Percentiles rank a stretch among this genome's conserved stretches.
Conservation (phyloP, 345 rosid genomes). For the Raphanus raphanistrum region DNA sequence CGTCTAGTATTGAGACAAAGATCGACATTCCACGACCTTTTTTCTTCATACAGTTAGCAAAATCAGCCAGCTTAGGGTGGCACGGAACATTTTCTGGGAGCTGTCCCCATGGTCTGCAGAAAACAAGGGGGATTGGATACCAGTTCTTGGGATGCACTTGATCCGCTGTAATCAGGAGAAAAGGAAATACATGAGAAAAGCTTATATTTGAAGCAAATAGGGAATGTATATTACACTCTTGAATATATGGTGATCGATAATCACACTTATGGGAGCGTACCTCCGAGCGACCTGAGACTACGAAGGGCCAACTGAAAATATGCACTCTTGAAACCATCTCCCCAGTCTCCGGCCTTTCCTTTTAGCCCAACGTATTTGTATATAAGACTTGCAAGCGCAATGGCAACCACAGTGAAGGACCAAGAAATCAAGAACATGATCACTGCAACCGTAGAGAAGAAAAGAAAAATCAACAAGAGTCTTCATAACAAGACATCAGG, state of each 20-base stretch:
- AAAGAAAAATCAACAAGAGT: slow-evolving; percentile 26
- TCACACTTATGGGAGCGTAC: slow-evolving; percentile 37
- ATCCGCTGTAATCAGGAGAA: slow-evolving; percentile 58
- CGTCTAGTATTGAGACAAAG: slow-evolving; percentile 83
- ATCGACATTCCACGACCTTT: slow-evolving; percentile 99
- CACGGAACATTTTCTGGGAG: slow-evolving; percentile 98
- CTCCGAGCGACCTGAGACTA: slow-evolving; percentile 98
- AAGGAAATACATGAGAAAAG: neutral
- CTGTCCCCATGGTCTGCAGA: slow-evolving; percentile 99
- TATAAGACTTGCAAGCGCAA: slow-evolving; percentile 96
- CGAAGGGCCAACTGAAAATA: slow-evolving; percentile 99
- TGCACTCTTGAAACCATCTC: slow-evolving; percentile 99
- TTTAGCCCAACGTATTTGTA: slow-evolving; percentile 93
- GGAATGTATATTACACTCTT: no score
- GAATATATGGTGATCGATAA: neutral
- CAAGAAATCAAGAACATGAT: slow-evolving; percentile 99
- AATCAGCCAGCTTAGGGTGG: slow-evolving; percentile 98
- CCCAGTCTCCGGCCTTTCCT: slow-evolving; percentile 99
- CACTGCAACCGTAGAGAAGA: slow-evolving; percentile 59
- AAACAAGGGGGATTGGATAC: slow-evolving; percentile 96
- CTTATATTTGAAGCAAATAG: neutral
- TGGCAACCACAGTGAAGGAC: slow-evolving; percentile 89
- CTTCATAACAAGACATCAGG: slow-evolving; percentile 14
- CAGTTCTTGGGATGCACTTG: slow-evolving; percentile 99
- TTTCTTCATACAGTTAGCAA: slow-evolving; percentile 99